Base-by-base conservation (phyloP, 345 rosid species). In the Lenwebbia sp. region DNA sequence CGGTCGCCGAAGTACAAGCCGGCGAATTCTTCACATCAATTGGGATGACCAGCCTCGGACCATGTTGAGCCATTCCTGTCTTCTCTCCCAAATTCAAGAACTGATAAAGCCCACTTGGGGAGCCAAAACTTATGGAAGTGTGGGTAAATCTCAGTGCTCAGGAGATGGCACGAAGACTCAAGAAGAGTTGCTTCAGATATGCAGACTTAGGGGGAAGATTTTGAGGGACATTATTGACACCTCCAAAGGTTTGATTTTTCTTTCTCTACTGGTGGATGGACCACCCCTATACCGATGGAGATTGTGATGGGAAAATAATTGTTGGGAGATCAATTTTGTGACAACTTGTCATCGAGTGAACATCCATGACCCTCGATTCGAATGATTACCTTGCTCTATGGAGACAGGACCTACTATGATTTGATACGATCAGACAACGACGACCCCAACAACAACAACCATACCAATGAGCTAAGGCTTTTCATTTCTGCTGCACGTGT, bases 21-120 rank as follows among this genome's bases (percentile, higher is more conserved):
- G n/a, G n/a, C n/a, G n/a, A n/a, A n/a, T 91, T 94, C 90, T 91
- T 92, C 88, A 93, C 60, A 85, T 96, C 99, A 76, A 94, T 85
- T 76, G 94, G 90, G 85, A 95, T 89, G 26, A 93, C 94, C 41
- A 89, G 60, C 90, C 90, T 92, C 85, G 96, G 92, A 86, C 92
- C 90, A 54, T 90, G 70, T 13, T 94, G 94, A 88, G 94, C 94
- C 96, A 95, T 95, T 82, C 0, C 41, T 17, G 76, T 65, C 76
- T 65, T 62, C 75, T 62, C 41, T 30, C 41, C 75, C 3, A 41
- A 8, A 37, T 14, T 62, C 41, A 30, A 30, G 41, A 62, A 62
- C 7, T 3, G 75, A 50, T 14, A 14, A 7, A 62, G 11, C 3
- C 37, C 37, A 62, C 75, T 30, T 30, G 41, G 75, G 75, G 75